These are phyloP conservation scores for Diaporthe capsici DNA, from an alignment of 2,329 filamentous ascomycete species.

Conservation along the genomic window DNA sequence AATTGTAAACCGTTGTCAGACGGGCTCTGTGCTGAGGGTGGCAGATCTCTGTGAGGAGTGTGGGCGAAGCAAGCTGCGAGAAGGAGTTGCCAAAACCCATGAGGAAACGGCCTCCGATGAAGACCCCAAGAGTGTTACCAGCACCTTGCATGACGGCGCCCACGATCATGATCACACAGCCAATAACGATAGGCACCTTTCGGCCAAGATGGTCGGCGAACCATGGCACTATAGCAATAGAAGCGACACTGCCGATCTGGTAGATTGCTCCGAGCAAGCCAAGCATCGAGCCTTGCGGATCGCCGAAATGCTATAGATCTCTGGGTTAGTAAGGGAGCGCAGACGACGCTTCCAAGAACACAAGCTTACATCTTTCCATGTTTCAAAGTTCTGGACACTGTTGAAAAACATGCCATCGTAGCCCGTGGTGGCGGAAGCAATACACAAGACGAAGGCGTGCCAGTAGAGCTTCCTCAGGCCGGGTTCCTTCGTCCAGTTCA, in stretches of 20 bases:
- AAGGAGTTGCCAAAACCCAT: constrained; percentile 71
- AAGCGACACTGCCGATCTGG: constrained; percentile 70
- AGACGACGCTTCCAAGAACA: neutral
- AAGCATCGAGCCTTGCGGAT: constrained; percentile 58
- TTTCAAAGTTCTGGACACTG: constrained; percentile 58
- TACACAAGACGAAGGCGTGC: constrained; percentile 64
- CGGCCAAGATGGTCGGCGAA: constrained; percentile 69
- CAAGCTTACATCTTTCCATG: constrained; percentile 54
- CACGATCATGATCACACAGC: constrained; percentile 67
- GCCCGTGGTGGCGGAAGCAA: constrained; percentile 69
- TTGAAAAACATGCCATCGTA: constrained; percentile 67
- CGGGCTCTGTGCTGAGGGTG: constrained; percentile 65
- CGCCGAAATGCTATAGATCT: constrained; percentile 56
- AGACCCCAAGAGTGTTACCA: constrained; percentile 60
- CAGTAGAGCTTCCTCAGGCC: constrained; percentile 70
- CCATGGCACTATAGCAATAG: constrained; percentile 69
- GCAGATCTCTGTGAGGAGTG: constrained; percentile 67
- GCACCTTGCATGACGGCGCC: constrained; percentile 71
- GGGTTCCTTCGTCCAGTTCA: constrained; percentile 68
- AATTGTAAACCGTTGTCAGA: constrained; percentile 69
- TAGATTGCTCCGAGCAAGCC: constrained; percentile 72
- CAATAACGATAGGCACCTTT: constrained; percentile 66
- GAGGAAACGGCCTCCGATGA: constrained; percentile 69
- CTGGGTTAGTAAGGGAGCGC: neutral
- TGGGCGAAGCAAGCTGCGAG: constrained; percentile 65